Conservation (phyloP, 1,284 basidiomycete genomes). For the Pholiota adiposa region DNA sequence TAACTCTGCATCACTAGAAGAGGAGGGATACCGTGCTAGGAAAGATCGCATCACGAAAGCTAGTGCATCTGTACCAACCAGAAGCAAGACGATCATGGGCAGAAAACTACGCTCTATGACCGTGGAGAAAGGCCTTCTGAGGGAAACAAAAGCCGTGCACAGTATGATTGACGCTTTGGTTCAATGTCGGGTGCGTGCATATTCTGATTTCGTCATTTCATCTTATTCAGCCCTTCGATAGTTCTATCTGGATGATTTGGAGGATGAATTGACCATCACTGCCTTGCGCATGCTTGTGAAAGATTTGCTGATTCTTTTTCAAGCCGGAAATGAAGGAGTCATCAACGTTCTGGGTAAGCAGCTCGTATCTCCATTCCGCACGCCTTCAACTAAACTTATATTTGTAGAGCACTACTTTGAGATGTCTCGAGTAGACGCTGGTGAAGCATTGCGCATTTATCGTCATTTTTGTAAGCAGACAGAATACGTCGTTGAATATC, state of each 20-base stretch:
- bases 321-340: conserved; percentile 97
- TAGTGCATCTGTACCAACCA: conserved; percentile 41
- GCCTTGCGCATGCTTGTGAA: conserved; percentile 97
- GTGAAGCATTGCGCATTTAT: conserved; percentile 87
- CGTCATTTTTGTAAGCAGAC: conserved; percentile 95
- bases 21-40: conserved; percentile 44
- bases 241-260: conserved; percentile 94
- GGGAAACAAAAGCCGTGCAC: conserved; percentile 93
- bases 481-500: conserved; percentile 91
- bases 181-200: conserved; percentile 76
- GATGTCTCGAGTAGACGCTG: conserved; percentile 94
- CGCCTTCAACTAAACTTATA: conserved; percentile 5
- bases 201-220: conserved; percentile 13
- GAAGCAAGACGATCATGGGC: conserved; percentile 81
- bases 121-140: conserved; percentile 93
- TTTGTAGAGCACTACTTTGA: conserved; percentile 96
- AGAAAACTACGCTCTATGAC: conserved; percentile 89
- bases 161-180: conserved; percentile 86
- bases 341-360: conserved; percentile 88
- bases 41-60: conserved; percentile 34
- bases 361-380: conserved; percentile 14
- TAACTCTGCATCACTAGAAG: conserved; percentile 63
- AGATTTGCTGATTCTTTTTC: conserved; percentile 94
- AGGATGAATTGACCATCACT: conserved; percentile 89
- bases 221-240: conserved; percentile 32